Conservation (phyloP, 176 grass and related monocot species). For the Stipa capillata region DNA sequence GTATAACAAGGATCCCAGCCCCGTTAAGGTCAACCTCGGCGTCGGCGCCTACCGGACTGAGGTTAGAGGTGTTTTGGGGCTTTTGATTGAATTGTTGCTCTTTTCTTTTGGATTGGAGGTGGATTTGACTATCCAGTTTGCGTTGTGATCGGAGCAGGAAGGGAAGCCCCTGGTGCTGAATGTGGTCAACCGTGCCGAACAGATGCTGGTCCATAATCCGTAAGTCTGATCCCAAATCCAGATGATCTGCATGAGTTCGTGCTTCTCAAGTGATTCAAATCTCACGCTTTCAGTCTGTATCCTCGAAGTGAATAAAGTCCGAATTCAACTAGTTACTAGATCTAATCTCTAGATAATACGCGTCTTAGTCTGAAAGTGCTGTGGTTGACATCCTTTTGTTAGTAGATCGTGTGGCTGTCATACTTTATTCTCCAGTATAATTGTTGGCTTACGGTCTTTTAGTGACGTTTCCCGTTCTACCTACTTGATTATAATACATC, state of each 20-base stretch:
- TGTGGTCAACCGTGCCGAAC: constrained; percentile 76
- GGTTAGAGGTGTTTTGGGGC: constrained; percentile 30
- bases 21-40: constrained; percentile 86
- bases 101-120: not conserved
- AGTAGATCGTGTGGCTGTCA: not conserved
- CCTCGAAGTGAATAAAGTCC: not conserved
- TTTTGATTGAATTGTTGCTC: not conserved
- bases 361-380: not conserved
- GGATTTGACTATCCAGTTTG: not conserved
- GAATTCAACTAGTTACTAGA: not conserved
- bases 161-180: constrained; percentile 97
- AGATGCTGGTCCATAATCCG: constrained; percentile 63
- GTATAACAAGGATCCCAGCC: constrained; percentile 96
- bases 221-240: constrained; percentile 31
- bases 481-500: not conserved
- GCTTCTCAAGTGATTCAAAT: not conserved
- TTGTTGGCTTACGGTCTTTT: not conserved
- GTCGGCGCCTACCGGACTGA: constrained; percentile 97
- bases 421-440: not conserved
- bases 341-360: constrained; percentile 17
- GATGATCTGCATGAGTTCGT: not conserved
- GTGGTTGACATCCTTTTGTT: not conserved
- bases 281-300: not conserved
- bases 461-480: not conserved
- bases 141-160: constrained; percentile 48